These are phyloP conservation scores for Pythium rhizo-oryzae DNA, from an alignment of 352 stramenopile genomes.

Conservation along the genomic window DNA sequence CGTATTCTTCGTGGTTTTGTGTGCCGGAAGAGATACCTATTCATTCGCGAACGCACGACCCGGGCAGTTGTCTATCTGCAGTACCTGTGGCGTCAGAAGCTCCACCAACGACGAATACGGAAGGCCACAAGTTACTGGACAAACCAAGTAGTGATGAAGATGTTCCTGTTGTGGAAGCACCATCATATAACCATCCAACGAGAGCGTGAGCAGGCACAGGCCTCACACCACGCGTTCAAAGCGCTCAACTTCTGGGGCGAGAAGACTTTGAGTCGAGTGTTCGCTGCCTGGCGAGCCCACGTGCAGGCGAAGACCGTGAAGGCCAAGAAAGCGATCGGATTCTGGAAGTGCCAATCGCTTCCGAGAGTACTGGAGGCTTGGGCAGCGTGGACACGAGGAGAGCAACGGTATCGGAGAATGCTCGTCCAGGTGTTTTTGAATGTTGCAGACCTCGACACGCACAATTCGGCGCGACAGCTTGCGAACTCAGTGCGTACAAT, in stretches of 20 bases:
- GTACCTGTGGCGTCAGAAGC: constrained; percentile 56
- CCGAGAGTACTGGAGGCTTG: constrained; percentile 64
- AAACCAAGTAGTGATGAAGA: constrained; percentile 53
- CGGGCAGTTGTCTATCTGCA: constrained; percentile 57
- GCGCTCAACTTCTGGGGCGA: constrained; percentile 68
- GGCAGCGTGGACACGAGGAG: constrained; percentile 33
- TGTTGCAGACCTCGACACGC: constrained; percentile 53
- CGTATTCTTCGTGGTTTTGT: constrained; percentile 47
- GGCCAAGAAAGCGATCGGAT: constrained; percentile 60
- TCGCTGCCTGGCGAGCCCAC: constrained; percentile 46
- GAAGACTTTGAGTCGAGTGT: constrained; percentile 46
- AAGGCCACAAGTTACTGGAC: constrained; percentile 65
- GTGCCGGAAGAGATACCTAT: constrained; percentile 44
- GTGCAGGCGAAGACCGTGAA: constrained; percentile 43
- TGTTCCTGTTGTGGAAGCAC: constrained; percentile 57
- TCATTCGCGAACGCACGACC: constrained; percentile 37
- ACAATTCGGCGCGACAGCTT: constrained; percentile 69
- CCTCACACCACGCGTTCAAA: constrained; percentile 39
- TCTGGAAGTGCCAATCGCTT: constrained; percentile 72
- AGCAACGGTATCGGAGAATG: constrained; percentile 28
- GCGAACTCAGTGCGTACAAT: constrained; percentile 38
- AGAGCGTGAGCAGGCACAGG: constrained; percentile 34
- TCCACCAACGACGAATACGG: constrained; percentile 48
- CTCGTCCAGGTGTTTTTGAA: constrained; percentile 70
- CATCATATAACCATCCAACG: constrained; percentile 4